Evolutionary conservation across 768 basidiomycete genomes (phyloP), one percentile per base, ranked within the genome.

Genomic region (Tylopilus rubrobrunneus): DNA sequence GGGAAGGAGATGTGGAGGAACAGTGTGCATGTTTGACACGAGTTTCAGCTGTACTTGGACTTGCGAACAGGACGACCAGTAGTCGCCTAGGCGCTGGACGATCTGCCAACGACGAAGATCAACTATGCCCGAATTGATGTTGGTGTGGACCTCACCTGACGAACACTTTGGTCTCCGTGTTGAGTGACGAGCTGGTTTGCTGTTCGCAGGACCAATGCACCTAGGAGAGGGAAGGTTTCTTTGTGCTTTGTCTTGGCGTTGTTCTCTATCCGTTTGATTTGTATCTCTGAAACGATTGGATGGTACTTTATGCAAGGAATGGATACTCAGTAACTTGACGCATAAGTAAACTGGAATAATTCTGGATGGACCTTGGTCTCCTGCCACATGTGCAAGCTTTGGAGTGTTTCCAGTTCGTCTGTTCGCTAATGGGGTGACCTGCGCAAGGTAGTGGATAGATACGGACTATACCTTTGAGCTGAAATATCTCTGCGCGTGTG

Each of bases 1-100:
- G 7, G 97, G 96, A 7, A 99, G 69, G 52, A 87, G 84, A 65
- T 86, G 85, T 0, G 90, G 88, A 7, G 87, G 78, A 17, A 92
- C 75, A 7, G 82, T 77, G 42, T 65, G 62, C 47, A 82, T n/a
- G n/a, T n/a, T n/a, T n/a, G 73, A 73, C 41, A 91, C 73, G 53
- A 89, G 79, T n/a, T 76, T 76, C 17, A 92, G 68, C 54, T 92
- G 89, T 34, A 78, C 74, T 46, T 85, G 82, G n/a, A 92, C 70
- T 63, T 85, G 86, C 4, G 83, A 71, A 58, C 85, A 89, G 15
- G 85, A 82, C 0, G 82, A 79, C 87, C 87, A 92, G 66, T 83
- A 87, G 64, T 86, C 84, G 34, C 76, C 73, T 4, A 90, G 72
- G 17, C 70, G 69, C 53, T 84, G 81, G 5, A 88, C 72, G 48